Conservation (phyloP, 257 asterid species). For the Handroanthus guayacan region DNA sequence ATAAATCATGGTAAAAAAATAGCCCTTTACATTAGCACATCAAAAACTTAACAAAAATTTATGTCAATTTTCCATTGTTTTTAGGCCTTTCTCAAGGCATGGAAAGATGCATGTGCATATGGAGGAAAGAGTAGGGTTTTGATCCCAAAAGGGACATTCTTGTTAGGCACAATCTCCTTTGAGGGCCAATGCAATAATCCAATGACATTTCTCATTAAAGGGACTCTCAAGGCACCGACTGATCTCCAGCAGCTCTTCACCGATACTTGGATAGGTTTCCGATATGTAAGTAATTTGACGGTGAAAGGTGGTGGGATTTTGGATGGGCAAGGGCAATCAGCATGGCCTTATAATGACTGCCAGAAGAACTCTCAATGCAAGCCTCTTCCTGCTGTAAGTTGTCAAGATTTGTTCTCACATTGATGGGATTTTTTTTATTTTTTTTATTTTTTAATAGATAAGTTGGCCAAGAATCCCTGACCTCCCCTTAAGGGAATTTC, state of each 20-base stretch:
- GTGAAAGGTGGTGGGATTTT: constrained; percentile 64
- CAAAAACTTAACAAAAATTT: background rate
- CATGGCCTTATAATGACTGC: constrained; percentile 72
- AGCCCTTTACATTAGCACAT: background rate
- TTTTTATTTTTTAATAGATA: too few species aligned
- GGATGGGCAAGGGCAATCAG: constrained; percentile 65
- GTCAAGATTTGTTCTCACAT: background rate
- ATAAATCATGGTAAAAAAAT: too few species aligned
- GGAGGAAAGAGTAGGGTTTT: constrained; percentile 52
- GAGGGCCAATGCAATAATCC: constrained; percentile 60
- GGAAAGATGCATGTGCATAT: constrained; percentile 68
- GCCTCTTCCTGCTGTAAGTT: constrained; percentile 60
- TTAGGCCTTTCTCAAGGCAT: constrained; percentile 68
- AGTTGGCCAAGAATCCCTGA: too few species aligned
- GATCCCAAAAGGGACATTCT: constrained; percentile 62
- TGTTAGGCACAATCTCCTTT: constrained; percentile 52
- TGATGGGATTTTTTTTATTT: background rate
- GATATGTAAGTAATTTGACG: constrained; percentile 42
- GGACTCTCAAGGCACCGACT: constrained; percentile 51
- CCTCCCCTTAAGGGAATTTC: too few species aligned
- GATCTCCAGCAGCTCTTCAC: constrained; percentile 32
- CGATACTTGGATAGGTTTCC: constrained; percentile 67
- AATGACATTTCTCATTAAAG: constrained; percentile 46
- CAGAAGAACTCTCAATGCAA: constrained; percentile 40
- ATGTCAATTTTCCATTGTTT: background rate